Percentiles rank a stretch among this genome's conserved stretches.
Conservation (phyloP, 345 rosid species). For the Citropsis articulata region DNA sequence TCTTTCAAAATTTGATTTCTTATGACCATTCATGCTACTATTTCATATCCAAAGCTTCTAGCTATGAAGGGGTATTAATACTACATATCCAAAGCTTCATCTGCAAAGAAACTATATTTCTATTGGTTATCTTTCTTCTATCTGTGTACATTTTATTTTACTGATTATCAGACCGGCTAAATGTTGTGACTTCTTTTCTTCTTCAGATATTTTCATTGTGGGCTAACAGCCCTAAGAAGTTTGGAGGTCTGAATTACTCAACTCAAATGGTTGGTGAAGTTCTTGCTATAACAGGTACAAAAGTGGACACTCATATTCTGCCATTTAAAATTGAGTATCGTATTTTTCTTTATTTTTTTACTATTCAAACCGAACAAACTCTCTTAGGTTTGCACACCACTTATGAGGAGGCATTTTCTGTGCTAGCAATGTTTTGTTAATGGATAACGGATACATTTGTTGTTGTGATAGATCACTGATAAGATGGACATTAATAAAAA, state of each 20-base stretch:
- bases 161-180: neutral
- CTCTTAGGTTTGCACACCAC: neutral
- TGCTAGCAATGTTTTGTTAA: neutral
- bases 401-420: neutral
- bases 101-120: conserved; percentile 25
- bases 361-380: neutral
- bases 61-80: neutral
- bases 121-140: neutral
- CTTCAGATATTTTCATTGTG: conserved; percentile 75
- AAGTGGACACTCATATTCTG: neutral
- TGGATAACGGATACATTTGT: too few species aligned
- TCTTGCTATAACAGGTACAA: conserved; percentile 74
- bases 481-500: neutral
- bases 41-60: neutral
- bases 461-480: neutral
- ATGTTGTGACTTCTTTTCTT: neutral
- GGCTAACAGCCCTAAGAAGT: conserved; percentile 76
- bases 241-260: conserved; percentile 73
- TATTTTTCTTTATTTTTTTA: too few species aligned
- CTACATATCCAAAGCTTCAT: neutral
- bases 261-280: conserved; percentile 64
- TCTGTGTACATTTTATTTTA: neutral
- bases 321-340: too few species aligned
- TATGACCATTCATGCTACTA: neutral
- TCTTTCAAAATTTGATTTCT: neutral